Evolutionary conservation across 495 filamentous ascomycete genomes (phyloP), one percentile per base, ranked within the genome.

Genomic region (Hypoxylon perforatum): DNA sequence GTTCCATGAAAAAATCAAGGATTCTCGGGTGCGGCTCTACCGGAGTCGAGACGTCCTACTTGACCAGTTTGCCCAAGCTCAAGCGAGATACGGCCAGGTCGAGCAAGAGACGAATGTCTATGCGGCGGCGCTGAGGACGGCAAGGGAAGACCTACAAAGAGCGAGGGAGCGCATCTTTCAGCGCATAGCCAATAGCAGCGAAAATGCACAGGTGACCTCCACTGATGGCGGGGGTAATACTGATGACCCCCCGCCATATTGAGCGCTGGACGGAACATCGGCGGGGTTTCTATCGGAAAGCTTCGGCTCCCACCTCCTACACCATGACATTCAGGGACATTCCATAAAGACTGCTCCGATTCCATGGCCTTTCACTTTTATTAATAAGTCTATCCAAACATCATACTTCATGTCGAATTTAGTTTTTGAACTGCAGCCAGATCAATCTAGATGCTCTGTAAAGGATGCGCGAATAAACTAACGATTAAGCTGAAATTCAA

Each of bases 1-100:
- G 6, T 78, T 81, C 56, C 78, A 82, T 38, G 76, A 81, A 4
- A 71, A 77, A 65, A 81, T 85, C 69, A 77, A 81, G 60, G 64
- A 73, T 35, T 78, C 75, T 14, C 54, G 53, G 12, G 36, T 21
- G 19, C 61, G 73, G 63, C 61, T 81, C n/a, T 17, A 75, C 46
- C 58, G 61, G 14, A 77, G 77, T 38, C 22, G 53, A 15, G 17
- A 56, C 15, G 70, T 53, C 11, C 51, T 79, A 38, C 45, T 49
- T 18, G 41, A 54, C 7, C 61, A 72, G 36, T 17, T 78, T 0
- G 58, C 44, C 14, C 44, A 36, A 21, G 70, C 69, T 18, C 47
- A 71, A 25, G 36, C 55, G 10, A 75, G 77, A 56, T 36, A 66
- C 14, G 33, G 53, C 17, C 61, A 49, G 5, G 23, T 65, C n/a